phyloP scores from a whole-genome alignment of 108 stramenopile species.

The Discostella stelligeroides region DNA sequence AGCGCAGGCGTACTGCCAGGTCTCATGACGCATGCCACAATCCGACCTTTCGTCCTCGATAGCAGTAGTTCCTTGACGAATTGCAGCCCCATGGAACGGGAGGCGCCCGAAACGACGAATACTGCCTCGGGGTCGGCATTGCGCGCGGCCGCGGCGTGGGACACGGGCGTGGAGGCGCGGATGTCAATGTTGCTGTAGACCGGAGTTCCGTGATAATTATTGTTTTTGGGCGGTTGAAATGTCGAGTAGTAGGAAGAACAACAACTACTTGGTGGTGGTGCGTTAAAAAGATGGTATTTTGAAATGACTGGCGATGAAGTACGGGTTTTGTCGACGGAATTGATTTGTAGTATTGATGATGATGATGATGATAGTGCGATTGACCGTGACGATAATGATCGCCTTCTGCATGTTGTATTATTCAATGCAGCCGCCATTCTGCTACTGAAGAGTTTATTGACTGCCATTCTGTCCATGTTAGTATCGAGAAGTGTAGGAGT shows the following conservation, averaged over 20 bases:
- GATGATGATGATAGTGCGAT: neutral
- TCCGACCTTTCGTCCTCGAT: constrained; percentile 31
- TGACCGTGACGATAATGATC: neutral
- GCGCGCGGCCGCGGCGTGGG: constrained; percentile 31
- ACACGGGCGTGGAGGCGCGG: neutral
- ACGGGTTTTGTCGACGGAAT: too few relatives aligned
- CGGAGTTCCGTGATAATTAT: constrained; percentile 35
- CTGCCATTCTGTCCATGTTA: too few relatives aligned
- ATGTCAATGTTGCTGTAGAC: constrained; percentile 34
- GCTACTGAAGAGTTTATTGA: too few relatives aligned
- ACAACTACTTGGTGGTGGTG: neutral
- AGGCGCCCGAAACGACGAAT: constrained; percentile 50
- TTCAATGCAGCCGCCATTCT: too few relatives aligned
- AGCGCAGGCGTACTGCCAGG: constrained; percentile 39
- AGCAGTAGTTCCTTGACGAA: constrained; percentile 45
- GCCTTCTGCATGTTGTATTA: too few relatives aligned
- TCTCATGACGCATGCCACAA: constrained; percentile 42
- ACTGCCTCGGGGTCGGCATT: constrained; percentile 45
- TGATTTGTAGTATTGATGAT: too few relatives aligned
- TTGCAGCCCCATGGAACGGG: constrained; percentile 48
- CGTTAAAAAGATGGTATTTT: neutral
- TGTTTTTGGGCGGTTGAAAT: constrained; percentile 42
- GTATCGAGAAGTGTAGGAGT: too few relatives aligned
- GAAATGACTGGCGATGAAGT: neutral
- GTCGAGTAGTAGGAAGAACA: too few relatives aligned